A percentile compares a stretch with the other conserved stretches of the same genome.
These are phyloP conservation scores for Naganishia onofrii DNA, from an alignment of 768 basidiomycete genomes.

Conservation along the genomic window DNA sequence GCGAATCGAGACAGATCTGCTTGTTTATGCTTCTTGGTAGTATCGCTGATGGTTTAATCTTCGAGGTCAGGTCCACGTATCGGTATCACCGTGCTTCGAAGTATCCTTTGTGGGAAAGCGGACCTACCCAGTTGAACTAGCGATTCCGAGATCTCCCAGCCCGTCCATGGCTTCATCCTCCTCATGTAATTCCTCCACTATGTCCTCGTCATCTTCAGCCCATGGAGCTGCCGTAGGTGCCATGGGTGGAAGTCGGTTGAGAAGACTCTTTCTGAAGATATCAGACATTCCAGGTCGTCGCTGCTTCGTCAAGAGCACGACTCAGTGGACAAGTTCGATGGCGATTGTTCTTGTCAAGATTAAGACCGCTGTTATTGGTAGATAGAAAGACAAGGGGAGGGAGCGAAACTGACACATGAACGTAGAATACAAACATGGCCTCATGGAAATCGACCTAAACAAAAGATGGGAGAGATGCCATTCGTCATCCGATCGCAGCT, in stretches of 20 bases:
- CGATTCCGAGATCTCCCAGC: constrained; percentile 55
- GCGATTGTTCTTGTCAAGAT: too few relatives aligned
- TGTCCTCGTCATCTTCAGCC: constrained; percentile 47
- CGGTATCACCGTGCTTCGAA: too few relatives aligned
- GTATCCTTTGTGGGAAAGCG: too few relatives aligned
- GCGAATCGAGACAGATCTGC: constrained; percentile 62
- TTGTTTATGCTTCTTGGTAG: constrained; percentile 64
- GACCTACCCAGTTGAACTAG: neutral
- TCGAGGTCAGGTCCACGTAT: too few relatives aligned
- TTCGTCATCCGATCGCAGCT: neutral
- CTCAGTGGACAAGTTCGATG: too few relatives aligned
- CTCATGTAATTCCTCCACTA: constrained; percentile 50
- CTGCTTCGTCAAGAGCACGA: too few relatives aligned
- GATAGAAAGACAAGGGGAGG: too few relatives aligned
- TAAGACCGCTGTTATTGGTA: too few relatives aligned
- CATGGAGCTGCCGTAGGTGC: constrained; percentile 49
- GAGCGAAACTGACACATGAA: too few relatives aligned
- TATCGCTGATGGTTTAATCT: constrained; percentile 26
- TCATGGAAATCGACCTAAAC: neutral
- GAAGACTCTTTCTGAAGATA: constrained; percentile 44
- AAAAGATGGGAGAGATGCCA: too few relatives aligned
- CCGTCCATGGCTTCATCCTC: constrained; percentile 62
- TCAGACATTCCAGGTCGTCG: constrained; percentile 30
- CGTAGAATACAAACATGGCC: too few relatives aligned
- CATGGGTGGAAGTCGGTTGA: constrained; percentile 42